Percentiles rank a stretch among this genome's conserved stretches.
Evolutionary conservation across 805 yeast species (phyloP).

Genomic region (Pichia occidentalis): DNA sequence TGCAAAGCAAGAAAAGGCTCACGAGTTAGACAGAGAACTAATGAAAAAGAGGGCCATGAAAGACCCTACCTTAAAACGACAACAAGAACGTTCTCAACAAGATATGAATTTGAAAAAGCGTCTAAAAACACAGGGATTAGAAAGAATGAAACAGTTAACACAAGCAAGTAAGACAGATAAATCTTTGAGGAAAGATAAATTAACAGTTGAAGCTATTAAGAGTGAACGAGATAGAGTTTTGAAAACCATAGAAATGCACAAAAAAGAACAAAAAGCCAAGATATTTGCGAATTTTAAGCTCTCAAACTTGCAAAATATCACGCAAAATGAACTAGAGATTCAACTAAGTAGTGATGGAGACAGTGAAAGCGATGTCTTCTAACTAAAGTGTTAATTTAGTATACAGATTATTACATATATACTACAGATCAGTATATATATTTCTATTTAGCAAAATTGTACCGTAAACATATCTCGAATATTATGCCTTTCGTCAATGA

Average conservation of each 20-base stretch:
- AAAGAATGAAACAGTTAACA: background rate
- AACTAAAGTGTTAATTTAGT: too few relatives aligned
- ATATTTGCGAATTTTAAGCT: background rate
- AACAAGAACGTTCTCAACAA: conserved; percentile 4
- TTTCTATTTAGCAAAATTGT: too few relatives aligned
- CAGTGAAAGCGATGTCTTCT: conserved; percentile 2
- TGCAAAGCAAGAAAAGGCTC: conserved; percentile 33
- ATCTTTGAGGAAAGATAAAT: conserved; percentile 5
- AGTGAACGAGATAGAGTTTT: conserved; percentile 5
- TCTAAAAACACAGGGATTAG: background rate
- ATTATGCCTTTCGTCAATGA: conserved; percentile 1
- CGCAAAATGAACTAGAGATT: background rate
- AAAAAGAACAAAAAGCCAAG: background rate
- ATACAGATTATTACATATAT: too few relatives aligned
- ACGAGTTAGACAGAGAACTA: conserved; percentile 33
- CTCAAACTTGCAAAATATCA: background rate
- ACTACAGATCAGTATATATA: too few relatives aligned
- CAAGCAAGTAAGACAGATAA: conserved; percentile 5
- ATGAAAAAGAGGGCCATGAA: conserved; percentile 27
- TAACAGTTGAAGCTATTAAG: background rate
- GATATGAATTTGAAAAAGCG: conserved; percentile 3
- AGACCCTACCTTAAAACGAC: conserved; percentile 4
- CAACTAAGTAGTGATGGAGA: conserved; percentile 6
- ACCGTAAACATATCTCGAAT: too few relatives aligned
- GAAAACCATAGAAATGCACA: background rate